Evolutionary conservation across 208 protist species (phyloP).

Genomic region (Leishmania arabica): DNA sequence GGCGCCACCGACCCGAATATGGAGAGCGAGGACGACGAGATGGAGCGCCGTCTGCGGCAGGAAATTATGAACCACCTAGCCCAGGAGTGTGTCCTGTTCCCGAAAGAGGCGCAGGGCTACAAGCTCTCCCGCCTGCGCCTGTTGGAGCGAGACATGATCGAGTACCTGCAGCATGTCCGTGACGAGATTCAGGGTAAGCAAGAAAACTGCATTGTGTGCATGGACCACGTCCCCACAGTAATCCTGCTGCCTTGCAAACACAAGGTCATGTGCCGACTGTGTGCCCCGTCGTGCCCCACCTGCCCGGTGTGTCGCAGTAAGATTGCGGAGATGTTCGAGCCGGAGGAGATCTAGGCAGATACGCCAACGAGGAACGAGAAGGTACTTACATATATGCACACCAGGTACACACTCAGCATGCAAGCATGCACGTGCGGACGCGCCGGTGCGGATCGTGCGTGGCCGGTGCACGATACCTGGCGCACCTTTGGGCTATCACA

Average conservation of each 20-base stretch:
- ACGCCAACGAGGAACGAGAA: background rate
- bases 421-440: background rate
- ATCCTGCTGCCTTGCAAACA: conserved; percentile 87
- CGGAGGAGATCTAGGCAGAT: conserved; percentile 54
- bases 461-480: background rate
- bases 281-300: conserved; percentile 46
- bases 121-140: conserved; percentile 74
- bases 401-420: background rate
- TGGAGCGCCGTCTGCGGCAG: conserved; percentile 59
- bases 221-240: conserved; percentile 79
- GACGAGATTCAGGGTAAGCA: conserved; percentile 70
- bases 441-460: background rate
- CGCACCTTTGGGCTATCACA: background rate
- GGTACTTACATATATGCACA: background rate
- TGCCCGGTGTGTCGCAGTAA: conserved; percentile 80
- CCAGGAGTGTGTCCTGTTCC: conserved; percentile 60
- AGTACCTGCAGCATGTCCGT: conserved; percentile 85
- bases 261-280: conserved; percentile 80
- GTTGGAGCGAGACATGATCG: conserved; percentile 79
- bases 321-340: conserved; percentile 85
- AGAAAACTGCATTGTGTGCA: conserved; percentile 85
- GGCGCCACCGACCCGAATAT: conserved; percentile 19
- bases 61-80: conserved; percentile 71
- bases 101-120: conserved; percentile 48
- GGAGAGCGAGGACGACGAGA: conserved; percentile 55